Evolutionary conservation across 306 rosid genomes (phyloP), one percentile per base, ranked within the genome.

Genomic region (Sindora glabra): DNA sequence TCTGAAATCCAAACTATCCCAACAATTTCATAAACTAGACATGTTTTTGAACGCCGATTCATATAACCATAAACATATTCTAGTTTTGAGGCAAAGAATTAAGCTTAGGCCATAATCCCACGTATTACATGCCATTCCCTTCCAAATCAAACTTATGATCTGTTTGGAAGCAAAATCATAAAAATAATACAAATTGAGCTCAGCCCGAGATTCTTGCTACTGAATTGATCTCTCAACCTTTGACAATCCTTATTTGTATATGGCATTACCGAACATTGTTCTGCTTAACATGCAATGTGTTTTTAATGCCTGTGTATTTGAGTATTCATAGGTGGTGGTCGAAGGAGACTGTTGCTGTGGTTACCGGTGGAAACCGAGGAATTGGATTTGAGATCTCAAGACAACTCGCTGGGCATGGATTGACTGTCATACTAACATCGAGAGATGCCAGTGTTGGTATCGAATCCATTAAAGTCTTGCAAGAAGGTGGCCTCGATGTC

Each of bases 331-430:
- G 97, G 82, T 90, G 97, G 97, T 90, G 97, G 97, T 84, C 91
- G 9, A 76, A 85, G 56, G 95, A 90, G 62, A 87, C 91, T 50
- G 53, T 90, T 65, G 95, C 87, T 0, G 96, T 87, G 75, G 91
- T 87, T 11, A 87, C 95, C 0, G 97, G 96, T 65, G 91, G 91
- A 27, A 90, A 87, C 33, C 81, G 97, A 75, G 97, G 97, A 41
- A 90, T 90, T 67, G 97, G 97, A 22, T 90, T 85, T 60, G 97
- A 90, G 76, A 79, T 83, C 54, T 71, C 82, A 10, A 83, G 87
- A 33, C 97, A 85, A 66, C 80, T 90, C 8, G 96, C 97, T 22
- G 81, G 52, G 38, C 89, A 87, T 61, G 97, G 97, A 34, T 69
- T 90, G 52, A 87, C 87, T 15, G 95, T 90, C 14, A 62, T 87